A percentile compares a stretch with the other conserved stretches of the same genome.
phyloP scores from a whole-genome alignment of 192 early-diverging fungal genomes.

The Coemansia sp. region DNA sequence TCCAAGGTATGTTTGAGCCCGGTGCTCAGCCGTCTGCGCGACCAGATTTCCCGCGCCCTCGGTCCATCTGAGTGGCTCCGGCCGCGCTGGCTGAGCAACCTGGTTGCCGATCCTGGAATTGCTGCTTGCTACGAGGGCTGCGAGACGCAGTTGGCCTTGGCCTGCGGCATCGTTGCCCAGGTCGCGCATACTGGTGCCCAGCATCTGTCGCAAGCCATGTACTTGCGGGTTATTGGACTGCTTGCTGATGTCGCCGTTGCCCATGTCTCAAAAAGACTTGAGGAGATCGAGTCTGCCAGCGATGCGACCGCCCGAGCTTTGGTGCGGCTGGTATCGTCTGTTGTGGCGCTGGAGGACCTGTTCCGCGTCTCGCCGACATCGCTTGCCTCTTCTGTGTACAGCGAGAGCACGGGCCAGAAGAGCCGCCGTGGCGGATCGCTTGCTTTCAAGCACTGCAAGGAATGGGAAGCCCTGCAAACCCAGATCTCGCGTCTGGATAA shows the following conservation, averaged over 20 bases:
- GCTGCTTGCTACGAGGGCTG: slow-evolving; percentile 1
- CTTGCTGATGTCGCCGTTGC: slow-evolving; percentile 10
- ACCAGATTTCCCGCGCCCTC: slow-evolving; percentile 13
- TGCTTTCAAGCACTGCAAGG: slow-evolving; percentile 13
- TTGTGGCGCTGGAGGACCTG: slow-evolving; percentile 13
- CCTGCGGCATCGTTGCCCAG: slow-evolving; percentile 19
- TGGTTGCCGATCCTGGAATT: background rate
- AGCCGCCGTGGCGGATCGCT: background rate
- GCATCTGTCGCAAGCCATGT: slow-evolving; percentile 18
- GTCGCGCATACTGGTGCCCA: slow-evolving; percentile 5
- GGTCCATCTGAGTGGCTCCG: slow-evolving; percentile 12
- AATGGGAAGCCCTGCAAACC: slow-evolving; percentile 26
- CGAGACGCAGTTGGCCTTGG: slow-evolving; percentile 18
- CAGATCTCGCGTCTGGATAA: slow-evolving; percentile 18
- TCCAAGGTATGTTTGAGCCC: slow-evolving; percentile 15
- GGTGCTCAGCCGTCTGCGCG: slow-evolving; percentile 12
- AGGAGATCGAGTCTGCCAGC: slow-evolving; percentile 5
- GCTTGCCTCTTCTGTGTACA: background rate
- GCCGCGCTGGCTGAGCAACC: slow-evolving; percentile 2
- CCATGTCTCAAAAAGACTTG: slow-evolving; percentile 11
- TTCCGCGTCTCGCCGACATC: slow-evolving; percentile 1
- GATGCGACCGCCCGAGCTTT: slow-evolving; percentile 25
- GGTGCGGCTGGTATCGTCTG: slow-evolving; percentile 15
- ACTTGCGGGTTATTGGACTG: slow-evolving; percentile 20
- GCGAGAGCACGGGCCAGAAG: background rate